Base-by-base conservation (phyloP, 352 stramenopile genomes). In the Pythium plurisporium region DNA sequence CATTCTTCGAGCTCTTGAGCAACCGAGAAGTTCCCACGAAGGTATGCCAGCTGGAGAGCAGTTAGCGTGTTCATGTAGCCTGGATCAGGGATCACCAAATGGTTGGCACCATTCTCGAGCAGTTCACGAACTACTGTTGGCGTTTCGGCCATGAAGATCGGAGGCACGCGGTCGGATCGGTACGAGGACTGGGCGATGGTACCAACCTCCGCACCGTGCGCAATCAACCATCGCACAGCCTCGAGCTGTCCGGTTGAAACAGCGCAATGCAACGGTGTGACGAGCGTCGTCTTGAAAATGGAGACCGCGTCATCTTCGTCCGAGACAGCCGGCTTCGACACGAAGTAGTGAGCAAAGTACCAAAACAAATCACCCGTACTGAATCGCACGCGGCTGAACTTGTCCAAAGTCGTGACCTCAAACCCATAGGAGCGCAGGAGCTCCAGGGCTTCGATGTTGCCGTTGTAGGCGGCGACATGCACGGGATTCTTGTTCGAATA, bases 31-130 rank as follows among this genome's bases (percentile, higher is more conserved):
- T 92, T 91, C 14, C 82, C 74, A 22, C 82, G 74, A 27, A 91
- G 42, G 65, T 94, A 94, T 10, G 82, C 84, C 9, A 91, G 64
- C 51, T 94, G 81, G 2, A 94, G 65, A 30, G 89, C 84, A 2
- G 84, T 91, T 41, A 94, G 79, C n/a, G 81, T 91, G 50, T 94
- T 94, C 72, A 88, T 86, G 41, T 89, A 81, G 8, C 84, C 84
- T 15, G 84, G 78, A 55, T 91, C 82, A 0, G 84, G 84, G 38
- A 94, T 89, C 14, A 81, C 81, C 6, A 94, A 67, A 49, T 89
- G 79, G 51, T 94, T 91, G 1, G 82, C 84, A 7, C 84, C 73
- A 25, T 75, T 69, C 7, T 67, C 63, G 4, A 94, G 67, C 45
- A 92, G 42, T 15, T 84, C 78, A 27, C 84, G 76, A 12, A 86